phyloP scores from a whole-genome alignment of 2,329 filamentous ascomycete species.

The Stachybotrys echinatus region DNA sequence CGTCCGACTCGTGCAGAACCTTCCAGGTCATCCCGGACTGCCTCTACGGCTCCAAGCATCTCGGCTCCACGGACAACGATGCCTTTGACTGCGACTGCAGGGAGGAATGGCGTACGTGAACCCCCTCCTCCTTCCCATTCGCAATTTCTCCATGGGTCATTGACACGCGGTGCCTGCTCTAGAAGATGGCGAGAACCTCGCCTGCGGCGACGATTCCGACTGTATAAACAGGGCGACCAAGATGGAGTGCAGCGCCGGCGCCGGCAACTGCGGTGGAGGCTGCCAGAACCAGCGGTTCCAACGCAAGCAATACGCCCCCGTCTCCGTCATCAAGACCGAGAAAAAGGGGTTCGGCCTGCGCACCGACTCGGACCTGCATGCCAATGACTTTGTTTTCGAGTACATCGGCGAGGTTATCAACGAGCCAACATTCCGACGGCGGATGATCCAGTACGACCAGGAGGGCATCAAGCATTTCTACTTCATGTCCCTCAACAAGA shows the following conservation, averaged over 20 bases:
- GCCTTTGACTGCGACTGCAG: slow-evolving; percentile 90
- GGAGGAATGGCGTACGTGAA: slow-evolving; percentile 85
- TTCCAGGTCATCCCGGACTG: slow-evolving; percentile 83
- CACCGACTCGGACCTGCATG: slow-evolving; percentile 67
- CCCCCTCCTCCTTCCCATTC: slow-evolving; percentile 6
- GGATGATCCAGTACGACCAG: slow-evolving; percentile 89
- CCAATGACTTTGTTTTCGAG: slow-evolving; percentile 93
- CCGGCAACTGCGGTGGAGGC: slow-evolving; percentile 71
- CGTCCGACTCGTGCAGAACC: slow-evolving; percentile 64
- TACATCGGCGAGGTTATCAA: slow-evolving; percentile 99
- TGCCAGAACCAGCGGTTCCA: slow-evolving; percentile 97
- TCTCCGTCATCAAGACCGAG: slow-evolving; percentile 94
- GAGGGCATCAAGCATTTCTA: slow-evolving; percentile 99
- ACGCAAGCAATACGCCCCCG: slow-evolving; percentile 80
- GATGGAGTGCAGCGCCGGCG: slow-evolving; percentile 86
- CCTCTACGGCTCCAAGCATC: slow-evolving; percentile 84
- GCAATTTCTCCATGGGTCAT: background rate
- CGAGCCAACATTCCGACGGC: slow-evolving; percentile 79
- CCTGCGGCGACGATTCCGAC: slow-evolving; percentile 93
- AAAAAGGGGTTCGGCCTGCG: slow-evolving; percentile 96
- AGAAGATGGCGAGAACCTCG: slow-evolving; percentile 66
- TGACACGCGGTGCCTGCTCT: slow-evolving; percentile 4
- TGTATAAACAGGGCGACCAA: slow-evolving; percentile 98
- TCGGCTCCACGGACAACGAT: slow-evolving; percentile 88
- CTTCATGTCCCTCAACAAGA: slow-evolving; percentile 97